Base-by-base conservation (phyloP, 495 filamentous ascomycete genomes). In the Annulohypoxylon maeteangense region DNA sequence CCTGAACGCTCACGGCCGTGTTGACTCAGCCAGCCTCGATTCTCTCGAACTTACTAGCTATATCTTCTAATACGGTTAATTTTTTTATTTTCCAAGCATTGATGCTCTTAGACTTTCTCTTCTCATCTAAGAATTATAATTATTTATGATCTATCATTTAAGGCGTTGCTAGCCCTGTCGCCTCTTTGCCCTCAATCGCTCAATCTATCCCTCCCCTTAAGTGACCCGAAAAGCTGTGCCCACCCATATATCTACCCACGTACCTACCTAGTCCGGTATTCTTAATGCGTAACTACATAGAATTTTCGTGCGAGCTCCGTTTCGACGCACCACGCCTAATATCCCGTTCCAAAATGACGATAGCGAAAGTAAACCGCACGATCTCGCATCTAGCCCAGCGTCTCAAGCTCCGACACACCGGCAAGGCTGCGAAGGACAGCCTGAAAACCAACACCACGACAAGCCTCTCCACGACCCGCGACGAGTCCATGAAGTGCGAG, bases 401-500 rank as follows among this genome's bases (percentile, higher is more conserved):
- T 16, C 5, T 66, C 10, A 23, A 56, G 0, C 36, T 61, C 4
- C 42, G 42, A 27, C 45, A 7, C 11, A 14, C 4, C 1, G 14
- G 36, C 11, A 12, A 4, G 14, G 36, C 11, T 40, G 4, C 10
- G n/a, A 58, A 47, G 18, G 5, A n/a, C 4, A 42, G n/a, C 2
- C 3, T 40, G n/a, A 7, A 56, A 23, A 6, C 45, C 8, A 25
- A 47, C 11, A 44, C 11, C 20, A 38, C 18, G 22, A 27, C 50
- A 0, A 47, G 12, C 29, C 12, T 53, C 0, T 18, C 32, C 3
- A 27, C 53, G 4, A 47, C 74, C 3, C 56, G 51, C 20, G 74
- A 79, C 36, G 61, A 76, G 47, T 62, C 71, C 40, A 77, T 81
- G 75, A 78, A 78, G 44, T 80, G 76, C 61, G 78, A 80, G 65